Base-by-base conservation (phyloP, 1,284 basidiomycete genomes). In the Bondarzewia mesenterica region DNA sequence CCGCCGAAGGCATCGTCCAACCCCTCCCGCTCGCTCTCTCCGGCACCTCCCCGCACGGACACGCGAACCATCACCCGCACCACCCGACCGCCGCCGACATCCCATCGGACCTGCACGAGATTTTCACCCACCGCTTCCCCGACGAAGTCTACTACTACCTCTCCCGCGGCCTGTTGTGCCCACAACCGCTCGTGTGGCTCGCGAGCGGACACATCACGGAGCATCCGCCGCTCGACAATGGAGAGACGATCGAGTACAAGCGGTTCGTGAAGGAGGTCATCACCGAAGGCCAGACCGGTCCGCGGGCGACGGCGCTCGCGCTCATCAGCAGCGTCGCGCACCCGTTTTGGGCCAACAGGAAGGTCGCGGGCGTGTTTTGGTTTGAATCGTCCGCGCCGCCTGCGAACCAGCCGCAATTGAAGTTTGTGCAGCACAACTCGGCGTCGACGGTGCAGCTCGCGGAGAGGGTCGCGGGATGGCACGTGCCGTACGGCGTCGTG, bases 141-240 rank as follows among this genome's bases (percentile, higher is more conserved):
- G 95, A 99, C 67, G 94, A 99, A 63, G 77, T 98, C 50, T 98
- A 95, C 71, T 95, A 88, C 67, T 95, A 97, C 64, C 78, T 99
- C 50, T 97, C 93, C 42, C 82, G 93, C 15, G 95, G 95, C 6
- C 77, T 99, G 22, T 68, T 98, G 50, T 84, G 85, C 10, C 87
- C 93, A 0, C 87, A 89, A 55, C 82, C 93, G 7, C 78, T 99
- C 15, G 85, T 93, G 20, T 95, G 92, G 85, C 78, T 99, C 48
- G 90, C 90, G 5, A 85, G 80, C 22, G 93, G 83, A 58, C 79
- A 86, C 69, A 78, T 95, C 52, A 71, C 88, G 49, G 95, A 99
- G 66, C 77, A 78, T 40, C 91, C 93, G 12, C 96, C 96, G 15
- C 74, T 99, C 47, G 92, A 94, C 63, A 93, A 93, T 58, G 93